Evolutionary conservation across 257 asterid genomes (phyloP).

Genomic region (Parsonsia alboflavescens): DNA sequence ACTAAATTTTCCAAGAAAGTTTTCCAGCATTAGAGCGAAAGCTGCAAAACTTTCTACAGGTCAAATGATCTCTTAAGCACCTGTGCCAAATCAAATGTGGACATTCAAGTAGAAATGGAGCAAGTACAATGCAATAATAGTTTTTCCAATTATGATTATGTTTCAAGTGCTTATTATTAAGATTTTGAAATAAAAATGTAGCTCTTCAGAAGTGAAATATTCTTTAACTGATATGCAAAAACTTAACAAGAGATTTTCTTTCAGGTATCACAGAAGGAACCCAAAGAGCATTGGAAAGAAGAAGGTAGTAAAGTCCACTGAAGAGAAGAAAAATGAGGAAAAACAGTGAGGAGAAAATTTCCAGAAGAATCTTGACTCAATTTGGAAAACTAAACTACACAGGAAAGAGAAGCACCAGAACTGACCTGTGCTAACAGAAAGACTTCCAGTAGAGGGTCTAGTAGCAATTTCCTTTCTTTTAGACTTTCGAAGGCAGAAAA

Average conservation of each 20-base stretch:
- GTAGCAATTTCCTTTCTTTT: slow-evolving; percentile 70
- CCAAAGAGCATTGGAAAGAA: background rate
- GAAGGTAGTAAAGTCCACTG: background rate
- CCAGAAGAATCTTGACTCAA: background rate
- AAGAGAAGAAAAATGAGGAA: background rate
- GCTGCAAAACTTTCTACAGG: background rate
- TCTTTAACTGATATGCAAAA: background rate
- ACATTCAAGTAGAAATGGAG: background rate
- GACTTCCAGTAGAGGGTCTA: slow-evolving; percentile 61
- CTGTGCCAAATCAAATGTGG: background rate
- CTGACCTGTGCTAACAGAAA: slow-evolving; percentile 47
- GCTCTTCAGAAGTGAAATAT: background rate
- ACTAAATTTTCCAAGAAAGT: background rate
- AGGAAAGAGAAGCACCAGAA: slow-evolving; percentile 18
- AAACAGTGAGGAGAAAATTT: background rate
- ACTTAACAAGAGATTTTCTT: background rate
- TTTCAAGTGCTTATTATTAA: background rate
- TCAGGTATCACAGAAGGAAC: background rate
- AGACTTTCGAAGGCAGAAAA: slow-evolving; percentile 56
- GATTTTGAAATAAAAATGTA: background rate
- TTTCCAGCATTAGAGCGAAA: background rate
- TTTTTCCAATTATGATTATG: background rate
- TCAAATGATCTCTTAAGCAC: background rate
- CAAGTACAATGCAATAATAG: background rate
- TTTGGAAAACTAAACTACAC: background rate